Evolutionary conservation across 257 asterid genomes (phyloP).

Genomic region (Eucommia ulmoides): DNA sequence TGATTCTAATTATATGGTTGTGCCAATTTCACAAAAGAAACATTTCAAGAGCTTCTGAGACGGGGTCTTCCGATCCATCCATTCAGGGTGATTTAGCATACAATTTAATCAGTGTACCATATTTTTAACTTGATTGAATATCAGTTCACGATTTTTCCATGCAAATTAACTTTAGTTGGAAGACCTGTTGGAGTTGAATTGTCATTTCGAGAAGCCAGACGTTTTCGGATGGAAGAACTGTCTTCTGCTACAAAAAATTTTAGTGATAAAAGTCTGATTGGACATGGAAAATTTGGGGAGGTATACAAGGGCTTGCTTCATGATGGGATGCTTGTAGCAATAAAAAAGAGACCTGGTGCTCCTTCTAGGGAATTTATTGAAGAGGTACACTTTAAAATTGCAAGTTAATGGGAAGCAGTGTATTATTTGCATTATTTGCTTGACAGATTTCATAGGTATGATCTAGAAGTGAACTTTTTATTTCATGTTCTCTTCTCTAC

Average conservation of each 20-base stretch:
- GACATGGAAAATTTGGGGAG: conserved; percentile 86
- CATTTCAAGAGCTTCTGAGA: conserved; percentile 59
- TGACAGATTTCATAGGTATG: not conserved
- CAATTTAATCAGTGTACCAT: too few relatives aligned
- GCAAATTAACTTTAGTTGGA: too few relatives aligned
- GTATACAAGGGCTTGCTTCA: conserved; percentile 85
- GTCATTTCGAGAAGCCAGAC: conserved; percentile 55
- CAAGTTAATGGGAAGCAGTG: not conserved
- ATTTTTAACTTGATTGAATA: not conserved
- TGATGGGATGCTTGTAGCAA: conserved; percentile 85
- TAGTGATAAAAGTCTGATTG: conserved; percentile 64
- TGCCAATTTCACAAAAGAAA: conserved; percentile 38
- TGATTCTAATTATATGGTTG: conserved; percentile 39
- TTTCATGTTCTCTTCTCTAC: too few relatives aligned
- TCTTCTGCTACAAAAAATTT: conserved; percentile 58
- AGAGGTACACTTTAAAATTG: too few relatives aligned
- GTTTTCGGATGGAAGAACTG: conserved; percentile 59
- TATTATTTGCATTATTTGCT: not conserved
- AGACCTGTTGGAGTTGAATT: conserved; percentile 50
- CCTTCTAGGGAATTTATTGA: conserved; percentile 60
- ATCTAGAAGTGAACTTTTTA: too few relatives aligned
- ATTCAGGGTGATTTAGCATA: conserved; percentile 51
- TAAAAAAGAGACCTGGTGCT: conserved; percentile 50
- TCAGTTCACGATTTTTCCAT: too few relatives aligned
- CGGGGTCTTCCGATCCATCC: conserved; percentile 82